These are phyloP conservation scores for Thalassiosira livingstoniorum DNA, from an alignment of 352 stramenopile genomes.

Conservation along the genomic window DNA sequence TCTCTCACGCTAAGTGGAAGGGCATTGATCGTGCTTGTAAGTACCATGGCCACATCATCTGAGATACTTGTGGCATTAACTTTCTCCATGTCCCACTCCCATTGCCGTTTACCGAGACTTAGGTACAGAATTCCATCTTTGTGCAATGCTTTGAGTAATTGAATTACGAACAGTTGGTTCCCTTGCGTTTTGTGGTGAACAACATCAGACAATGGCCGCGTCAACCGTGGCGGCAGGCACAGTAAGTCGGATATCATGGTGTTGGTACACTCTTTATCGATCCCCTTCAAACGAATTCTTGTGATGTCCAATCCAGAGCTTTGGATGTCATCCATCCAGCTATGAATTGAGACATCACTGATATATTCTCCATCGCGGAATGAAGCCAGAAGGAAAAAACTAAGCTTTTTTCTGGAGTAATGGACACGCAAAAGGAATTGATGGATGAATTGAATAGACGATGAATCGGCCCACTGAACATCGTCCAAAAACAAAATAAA, in stretches of 20 bases:
- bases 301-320: conserved; percentile 1
- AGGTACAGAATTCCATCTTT: not conserved
- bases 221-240: conserved; percentile 10
- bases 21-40: conserved; percentile 9
- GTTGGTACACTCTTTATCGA: conserved; percentile 17
- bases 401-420: not conserved
- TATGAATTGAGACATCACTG: conserved; percentile 10
- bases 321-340: not conserved
- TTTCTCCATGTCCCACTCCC: conserved; percentile 6
- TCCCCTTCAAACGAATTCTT: conserved; percentile 5
- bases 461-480: conserved; percentile 18
- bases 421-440: conserved; percentile 20
- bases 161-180: conserved; percentile 13
- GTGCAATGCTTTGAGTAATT: not conserved
- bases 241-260: conserved; percentile 25
- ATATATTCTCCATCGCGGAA: conserved; percentile 10
- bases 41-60: conserved; percentile 22
- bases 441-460: conserved; percentile 27
- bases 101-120: not conserved
- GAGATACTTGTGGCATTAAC: conserved; percentile 10
- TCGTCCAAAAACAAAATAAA: conserved; percentile 25
- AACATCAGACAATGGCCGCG: conserved; percentile 4
- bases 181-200: conserved; percentile 16
- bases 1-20: conserved; percentile 5
- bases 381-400: conserved; percentile 40